Evolutionary conservation across 2,329 filamentous ascomycete genomes (phyloP).

Genomic region (Fusarium sp.): DNA sequence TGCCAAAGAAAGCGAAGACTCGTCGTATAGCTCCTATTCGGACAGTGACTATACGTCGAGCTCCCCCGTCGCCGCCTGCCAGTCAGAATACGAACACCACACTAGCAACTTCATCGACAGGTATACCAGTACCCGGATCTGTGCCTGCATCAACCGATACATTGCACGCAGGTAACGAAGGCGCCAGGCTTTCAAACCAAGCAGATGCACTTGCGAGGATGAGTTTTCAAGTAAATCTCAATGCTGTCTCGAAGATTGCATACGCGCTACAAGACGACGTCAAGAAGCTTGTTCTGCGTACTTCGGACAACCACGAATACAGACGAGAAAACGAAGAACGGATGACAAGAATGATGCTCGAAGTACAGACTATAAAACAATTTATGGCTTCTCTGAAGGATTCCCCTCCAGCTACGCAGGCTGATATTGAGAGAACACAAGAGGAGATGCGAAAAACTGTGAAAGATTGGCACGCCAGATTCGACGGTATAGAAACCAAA

Average conservation of each 20-base stretch:
- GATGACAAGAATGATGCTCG: conserved; percentile 47
- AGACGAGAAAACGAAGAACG: conserved; percentile 48
- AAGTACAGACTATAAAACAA: conserved; percentile 50
- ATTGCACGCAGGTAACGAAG: neutral
- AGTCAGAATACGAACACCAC: conserved; percentile 10
- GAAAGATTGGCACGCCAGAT: conserved; percentile 37
- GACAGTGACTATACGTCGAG: neutral
- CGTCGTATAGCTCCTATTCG: conserved; percentile 34
- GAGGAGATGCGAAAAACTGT: conserved; percentile 35
- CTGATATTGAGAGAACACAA: conserved; percentile 36
- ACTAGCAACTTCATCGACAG: neutral
- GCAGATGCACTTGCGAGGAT: conserved; percentile 53
- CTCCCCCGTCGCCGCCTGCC: conserved; percentile 6
- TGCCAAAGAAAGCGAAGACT: conserved; percentile 7
- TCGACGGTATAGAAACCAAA: conserved; percentile 40
- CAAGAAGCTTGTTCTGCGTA: conserved; percentile 42
- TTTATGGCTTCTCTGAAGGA: conserved; percentile 37
- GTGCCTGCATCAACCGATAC: neutral
- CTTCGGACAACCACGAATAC: conserved; percentile 47
- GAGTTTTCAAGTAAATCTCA: conserved; percentile 54
- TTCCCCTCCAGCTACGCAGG: conserved; percentile 15
- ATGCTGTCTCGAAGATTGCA: conserved; percentile 45
- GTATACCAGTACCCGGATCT: neutral
- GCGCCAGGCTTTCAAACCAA: conserved; percentile 38
- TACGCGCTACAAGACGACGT: conserved; percentile 50